phyloP scores from a whole-genome alignment of 164 flowering plant species.

The Saururus chinensis region DNA sequence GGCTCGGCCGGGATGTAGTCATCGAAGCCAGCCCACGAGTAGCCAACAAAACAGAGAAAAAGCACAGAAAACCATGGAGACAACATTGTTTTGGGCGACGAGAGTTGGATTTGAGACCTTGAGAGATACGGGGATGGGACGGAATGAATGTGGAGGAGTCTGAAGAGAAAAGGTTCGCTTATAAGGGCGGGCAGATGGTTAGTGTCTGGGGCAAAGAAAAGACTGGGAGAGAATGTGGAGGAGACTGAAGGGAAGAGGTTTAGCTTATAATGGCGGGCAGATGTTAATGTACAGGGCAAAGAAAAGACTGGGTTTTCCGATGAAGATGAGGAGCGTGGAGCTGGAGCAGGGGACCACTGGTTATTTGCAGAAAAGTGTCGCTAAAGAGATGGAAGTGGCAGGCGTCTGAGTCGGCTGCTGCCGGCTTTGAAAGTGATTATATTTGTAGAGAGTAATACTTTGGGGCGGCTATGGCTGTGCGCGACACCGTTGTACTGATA shows the following conservation, averaged over 20 bases:
- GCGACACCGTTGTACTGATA: not conserved
- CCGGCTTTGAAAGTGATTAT: not conserved
- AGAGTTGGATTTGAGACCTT: not conserved
- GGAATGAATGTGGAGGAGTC: not conserved
- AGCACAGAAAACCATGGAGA: not conserved
- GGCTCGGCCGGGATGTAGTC: not conserved
- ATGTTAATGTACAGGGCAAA: not conserved
- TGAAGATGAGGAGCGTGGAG: no score
- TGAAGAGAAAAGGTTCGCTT: not conserved
- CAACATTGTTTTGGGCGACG: not conserved
- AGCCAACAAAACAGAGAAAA: not conserved
- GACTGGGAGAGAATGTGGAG: not conserved
- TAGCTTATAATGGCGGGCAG: not conserved
- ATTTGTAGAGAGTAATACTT: not conserved
- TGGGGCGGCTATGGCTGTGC: not conserved
- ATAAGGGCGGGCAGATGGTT: not conserved
- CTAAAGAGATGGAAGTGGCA: not conserved
- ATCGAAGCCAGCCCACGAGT: not conserved
- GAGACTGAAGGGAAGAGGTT: not conserved
- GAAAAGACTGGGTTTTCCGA: not conserved
- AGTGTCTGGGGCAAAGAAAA: not conserved
- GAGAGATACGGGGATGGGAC: not conserved
- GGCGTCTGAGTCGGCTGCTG: not conserved
- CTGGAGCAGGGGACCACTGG: not conserved
- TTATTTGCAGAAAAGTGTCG: not conserved